Conservation (phyloP, 1,284 basidiomycete genomes). For the Trametes hirsuta region DNA sequence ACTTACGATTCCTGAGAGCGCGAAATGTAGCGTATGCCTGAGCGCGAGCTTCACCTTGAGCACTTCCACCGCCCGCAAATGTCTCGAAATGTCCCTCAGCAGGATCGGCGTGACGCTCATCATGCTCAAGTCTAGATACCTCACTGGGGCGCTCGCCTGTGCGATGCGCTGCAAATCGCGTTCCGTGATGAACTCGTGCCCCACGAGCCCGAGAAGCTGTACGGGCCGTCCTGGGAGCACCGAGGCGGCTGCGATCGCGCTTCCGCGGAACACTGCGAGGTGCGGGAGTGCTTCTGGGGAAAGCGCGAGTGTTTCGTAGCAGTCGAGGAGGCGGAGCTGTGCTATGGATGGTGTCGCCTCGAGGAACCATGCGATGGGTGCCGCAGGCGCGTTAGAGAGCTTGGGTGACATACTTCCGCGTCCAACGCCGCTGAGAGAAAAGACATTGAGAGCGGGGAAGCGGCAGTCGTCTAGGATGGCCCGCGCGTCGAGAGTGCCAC, state of each 20-base stretch:
- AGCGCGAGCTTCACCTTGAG: slow-evolving; percentile 63
- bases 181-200: slow-evolving; percentile 56
- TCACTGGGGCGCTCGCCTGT: slow-evolving; percentile 47
- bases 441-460: slow-evolving; percentile 45
- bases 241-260: slow-evolving; percentile 56
- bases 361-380: slow-evolving; percentile 46
- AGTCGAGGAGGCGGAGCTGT: slow-evolving; percentile 56
- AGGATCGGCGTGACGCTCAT: slow-evolving; percentile 61
- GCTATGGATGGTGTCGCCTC: slow-evolving; percentile 41
- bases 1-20: slow-evolving; percentile 68
- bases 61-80: slow-evolving; percentile 51
- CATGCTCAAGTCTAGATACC: slow-evolving; percentile 58
- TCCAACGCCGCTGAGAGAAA: slow-evolving; percentile 55
- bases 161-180: slow-evolving; percentile 55
- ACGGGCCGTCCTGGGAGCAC: slow-evolving; percentile 64
- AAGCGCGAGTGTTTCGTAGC: slow-evolving; percentile 42
- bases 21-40: slow-evolving; percentile 64
- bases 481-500: slow-evolving; percentile 30
- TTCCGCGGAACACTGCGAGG: slow-evolving; percentile 60
- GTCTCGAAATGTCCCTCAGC: slow-evolving; percentile 55
- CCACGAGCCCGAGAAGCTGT: slow-evolving; percentile 55
- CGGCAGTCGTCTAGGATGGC: slow-evolving; percentile 33
- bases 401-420: slow-evolving; percentile 39
- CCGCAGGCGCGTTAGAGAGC: slow-evolving; percentile 23
- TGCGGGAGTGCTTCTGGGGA: slow-evolving; percentile 45